Base-by-base conservation (phyloP, 495 filamentous ascomycete species). In the Neurospora sp. region DNA sequence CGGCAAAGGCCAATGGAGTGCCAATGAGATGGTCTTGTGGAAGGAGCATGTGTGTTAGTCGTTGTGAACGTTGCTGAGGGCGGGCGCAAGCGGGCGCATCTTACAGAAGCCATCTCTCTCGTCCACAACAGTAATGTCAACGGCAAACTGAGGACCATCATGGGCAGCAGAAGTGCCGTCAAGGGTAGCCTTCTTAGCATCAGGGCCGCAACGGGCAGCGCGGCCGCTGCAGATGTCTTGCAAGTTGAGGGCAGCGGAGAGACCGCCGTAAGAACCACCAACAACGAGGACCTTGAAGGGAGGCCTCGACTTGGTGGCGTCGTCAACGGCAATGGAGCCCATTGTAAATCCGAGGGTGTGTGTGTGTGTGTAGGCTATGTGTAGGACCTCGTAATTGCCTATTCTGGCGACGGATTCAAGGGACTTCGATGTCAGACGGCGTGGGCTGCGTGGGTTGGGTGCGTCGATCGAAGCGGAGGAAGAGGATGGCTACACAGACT, bases 91-190 rank as follows among this genome's bases (percentile, higher is more conserved):
- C 83, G 38, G 27, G 70, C 72, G 40, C 53, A 38, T 75, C 81
- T 80, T 76, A 92, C 90, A 92, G 78, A 86, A 91, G 37, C 91
- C 91, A 83, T 93, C 91, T 31, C 89, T 82, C 72, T 91, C 88
- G 75, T 93, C 90, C 6, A 92, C 86, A 9, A 93, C 83, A 10
- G 89, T 92, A 68, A 92, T 88, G 44, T 91, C 82, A 22, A 92
- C 75, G 1, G 85, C 82, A 41, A 89, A 83, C 17, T 79, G 78
- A 76, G 78, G 40, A 73, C 80, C 76, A 40, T 76, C 70, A 35
- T 61, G 53, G 53, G 27, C 53, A 61, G 53, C 53, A 16, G 53
- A 31, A 31, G 53, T 61, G 53, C 53, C 53, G 53, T 61, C 53
- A 35, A 61, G 53, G 27, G 53, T 22, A 61, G 53, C 53, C 27